These are phyloP conservation scores for Tulasnella sp. DNA, from an alignment of 768 basidiomycete species.

Conservation along the genomic window DNA sequence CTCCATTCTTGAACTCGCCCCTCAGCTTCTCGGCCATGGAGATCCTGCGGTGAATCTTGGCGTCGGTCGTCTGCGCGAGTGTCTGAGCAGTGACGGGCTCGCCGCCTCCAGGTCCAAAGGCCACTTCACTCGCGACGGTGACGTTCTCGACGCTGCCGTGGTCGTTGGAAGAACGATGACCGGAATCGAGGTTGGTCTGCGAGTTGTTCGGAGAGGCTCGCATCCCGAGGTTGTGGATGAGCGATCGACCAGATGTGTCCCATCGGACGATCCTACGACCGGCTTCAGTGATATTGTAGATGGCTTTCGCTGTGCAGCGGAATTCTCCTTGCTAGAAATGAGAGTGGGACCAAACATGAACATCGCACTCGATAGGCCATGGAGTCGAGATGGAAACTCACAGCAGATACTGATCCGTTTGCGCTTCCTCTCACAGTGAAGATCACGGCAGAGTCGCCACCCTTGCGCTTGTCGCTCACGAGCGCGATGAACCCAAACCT, in stretches of 20 bases:
- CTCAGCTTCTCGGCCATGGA: constrained; percentile 68
- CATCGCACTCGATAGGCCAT: not conserved
- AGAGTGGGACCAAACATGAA: not conserved
- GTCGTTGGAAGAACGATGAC: constrained; percentile 7
- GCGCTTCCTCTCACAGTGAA: constrained; percentile 80
- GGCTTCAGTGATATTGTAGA: constrained; percentile 90
- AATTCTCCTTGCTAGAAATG: constrained; percentile 66
- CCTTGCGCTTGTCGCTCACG: constrained; percentile 84
- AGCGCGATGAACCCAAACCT: constrained; percentile 83
- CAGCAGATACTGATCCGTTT: constrained; percentile 15
- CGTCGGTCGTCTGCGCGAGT: constrained; percentile 41
- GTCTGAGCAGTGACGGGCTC: constrained; percentile 43
- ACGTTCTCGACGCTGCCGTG: constrained; percentile 10
- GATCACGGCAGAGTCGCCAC: constrained; percentile 84
- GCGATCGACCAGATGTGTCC: constrained; percentile 36
- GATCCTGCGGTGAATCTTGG: constrained; percentile 67
- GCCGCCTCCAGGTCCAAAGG: constrained; percentile 15
- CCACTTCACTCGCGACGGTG: constrained; percentile 14
- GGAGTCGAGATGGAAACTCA: constrained; percentile 15
- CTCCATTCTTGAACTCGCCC: constrained; percentile 39
- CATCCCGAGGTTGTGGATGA: constrained; percentile 24
- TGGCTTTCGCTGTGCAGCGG: constrained; percentile 88
- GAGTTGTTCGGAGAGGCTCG: constrained; percentile 57
- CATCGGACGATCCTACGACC: constrained; percentile 79
- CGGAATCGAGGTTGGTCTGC: constrained; percentile 1